These are phyloP conservation scores for Claviceps sp. DNA, from an alignment of 2,329 filamentous ascomycete genomes.

Conservation along the genomic window DNA sequence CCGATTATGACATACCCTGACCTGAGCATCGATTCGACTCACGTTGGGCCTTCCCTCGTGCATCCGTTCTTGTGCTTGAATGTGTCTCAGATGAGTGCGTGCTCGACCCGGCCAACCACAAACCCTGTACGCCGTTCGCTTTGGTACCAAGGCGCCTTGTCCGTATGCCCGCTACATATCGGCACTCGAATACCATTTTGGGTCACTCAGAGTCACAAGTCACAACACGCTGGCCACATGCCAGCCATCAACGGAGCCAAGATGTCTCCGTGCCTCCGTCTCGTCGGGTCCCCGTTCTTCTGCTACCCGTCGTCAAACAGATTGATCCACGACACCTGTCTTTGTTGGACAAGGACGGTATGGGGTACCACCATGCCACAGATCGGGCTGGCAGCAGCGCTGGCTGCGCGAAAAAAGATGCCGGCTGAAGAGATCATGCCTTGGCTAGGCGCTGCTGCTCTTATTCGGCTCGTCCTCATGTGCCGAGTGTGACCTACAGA, in stretches of 20 bases:
- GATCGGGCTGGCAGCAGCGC: constrained; percentile 22
- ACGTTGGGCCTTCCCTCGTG: constrained; percentile 3
- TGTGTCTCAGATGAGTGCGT: constrained; percentile 12
- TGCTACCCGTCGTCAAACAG: neutral
- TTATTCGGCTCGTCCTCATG: constrained; percentile 4
- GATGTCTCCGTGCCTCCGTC: constrained; percentile 9
- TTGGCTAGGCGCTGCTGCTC: constrained; percentile 1
- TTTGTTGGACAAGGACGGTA: constrained; percentile 22
- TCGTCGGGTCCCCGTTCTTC: neutral
- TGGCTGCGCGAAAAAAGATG: constrained; percentile 14
- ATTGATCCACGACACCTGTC: constrained; percentile 4
- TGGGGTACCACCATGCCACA: constrained; percentile 28
- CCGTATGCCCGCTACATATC: constrained; percentile 1
- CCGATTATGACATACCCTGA: neutral
- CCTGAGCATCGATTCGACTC: neutral
- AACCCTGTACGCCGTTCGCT: constrained; percentile 3
- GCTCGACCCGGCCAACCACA: constrained; percentile 8
- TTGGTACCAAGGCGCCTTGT: constrained; percentile 5
- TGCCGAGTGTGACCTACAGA: constrained; percentile 2
- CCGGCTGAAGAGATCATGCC: constrained; percentile 4
- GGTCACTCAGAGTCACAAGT: neutral
- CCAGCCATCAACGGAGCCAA: neutral
- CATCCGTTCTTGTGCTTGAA: constrained; percentile 10
- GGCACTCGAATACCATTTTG: constrained; percentile 4
- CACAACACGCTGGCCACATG: neutral